These are phyloP conservation scores for Alternaria dauci DNA, from an alignment of 2,329 filamentous ascomycete genomes.

Conservation along the genomic window DNA sequence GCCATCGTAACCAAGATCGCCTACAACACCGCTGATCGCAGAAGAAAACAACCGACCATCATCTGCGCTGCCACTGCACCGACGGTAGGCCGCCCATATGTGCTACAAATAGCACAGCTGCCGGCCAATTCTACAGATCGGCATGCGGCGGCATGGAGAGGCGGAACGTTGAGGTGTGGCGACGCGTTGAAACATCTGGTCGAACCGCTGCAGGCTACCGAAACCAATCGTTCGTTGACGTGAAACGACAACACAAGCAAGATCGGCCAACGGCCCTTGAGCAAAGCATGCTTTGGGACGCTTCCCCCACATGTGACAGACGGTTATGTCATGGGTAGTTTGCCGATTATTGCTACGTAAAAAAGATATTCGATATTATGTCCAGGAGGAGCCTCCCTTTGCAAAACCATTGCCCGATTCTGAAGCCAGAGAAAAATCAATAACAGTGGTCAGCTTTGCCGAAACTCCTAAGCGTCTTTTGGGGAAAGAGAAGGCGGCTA, in stretches of 20 bases:
- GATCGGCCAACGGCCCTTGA: conserved; percentile 32
- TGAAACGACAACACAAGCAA: conserved; percentile 36
- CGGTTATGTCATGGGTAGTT: conserved; percentile 26
- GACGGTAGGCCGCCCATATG: conserved; percentile 33
- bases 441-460: conserved; percentile 17
- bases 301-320: conserved; percentile 28
- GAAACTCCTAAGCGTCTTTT: conserved; percentile 29
- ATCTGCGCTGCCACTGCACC: conserved; percentile 17
- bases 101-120: conserved; percentile 32
- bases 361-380: conserved; percentile 35
- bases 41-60: conserved; percentile 3
- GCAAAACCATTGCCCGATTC: conserved; percentile 23
- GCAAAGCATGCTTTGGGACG: conserved; percentile 21
- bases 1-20: conserved; percentile 17
- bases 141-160: conserved; percentile 31
- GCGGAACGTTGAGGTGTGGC: conserved; percentile 27
- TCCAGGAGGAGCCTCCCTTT: conserved; percentile 22
- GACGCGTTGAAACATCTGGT: conserved; percentile 36
- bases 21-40: conserved; percentile 22
- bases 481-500: conserved; percentile 24
- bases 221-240: conserved; percentile 34
- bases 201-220: conserved; percentile 35
- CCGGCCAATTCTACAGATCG: conserved; percentile 31
- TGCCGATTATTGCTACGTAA: conserved; percentile 31
- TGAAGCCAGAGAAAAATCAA: conserved; percentile 23